Percentiles rank a stretch among this genome's conserved stretches.
These are phyloP conservation scores for Cladorrhinum samala DNA, from an alignment of 495 filamentous ascomycete species.

Conservation along the genomic window DNA sequence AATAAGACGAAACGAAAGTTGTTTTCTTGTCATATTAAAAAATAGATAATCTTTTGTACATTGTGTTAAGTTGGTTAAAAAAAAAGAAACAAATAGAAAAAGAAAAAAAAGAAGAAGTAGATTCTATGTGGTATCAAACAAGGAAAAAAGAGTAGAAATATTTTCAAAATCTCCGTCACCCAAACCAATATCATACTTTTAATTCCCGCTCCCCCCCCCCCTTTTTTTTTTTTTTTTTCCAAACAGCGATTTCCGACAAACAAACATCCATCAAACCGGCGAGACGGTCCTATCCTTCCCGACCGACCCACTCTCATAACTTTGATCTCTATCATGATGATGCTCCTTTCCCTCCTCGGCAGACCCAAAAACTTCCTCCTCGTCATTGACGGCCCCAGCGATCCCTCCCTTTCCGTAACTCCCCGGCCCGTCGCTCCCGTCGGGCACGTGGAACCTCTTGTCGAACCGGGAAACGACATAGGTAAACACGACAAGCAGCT, in stretches of 20 bases:
- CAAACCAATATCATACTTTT: too few species aligned
- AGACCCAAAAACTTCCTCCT: not conserved
- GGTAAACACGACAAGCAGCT: conserved; percentile 59
- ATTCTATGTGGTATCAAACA: not conserved
- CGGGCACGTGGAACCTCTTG: conserved; percentile 64
- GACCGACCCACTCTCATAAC: not conserved
- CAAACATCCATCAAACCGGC: not conserved
- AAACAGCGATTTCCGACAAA: too few species aligned
- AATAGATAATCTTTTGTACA: too few species aligned
- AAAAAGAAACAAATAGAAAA: too few species aligned
- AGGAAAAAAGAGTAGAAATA: not conserved
- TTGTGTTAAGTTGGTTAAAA: too few species aligned
- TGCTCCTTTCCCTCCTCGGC: not conserved
- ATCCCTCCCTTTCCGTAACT: conserved; percentile 26
- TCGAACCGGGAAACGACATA: conserved; percentile 66
- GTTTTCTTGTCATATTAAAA: too few species aligned
- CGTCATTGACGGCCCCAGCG: not conserved
- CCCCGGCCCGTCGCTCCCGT: conserved; percentile 36
- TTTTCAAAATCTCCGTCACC: too few species aligned
- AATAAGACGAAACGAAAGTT: too few species aligned
- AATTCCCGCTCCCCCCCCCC: too few species aligned
- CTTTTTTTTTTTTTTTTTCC: too few species aligned
- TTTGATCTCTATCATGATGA: not conserved
- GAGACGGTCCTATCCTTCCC: not conserved
- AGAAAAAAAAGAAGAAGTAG: too few species aligned